These are phyloP conservation scores for Cladophialophora psammophila DNA, from an alignment of 2,329 filamentous ascomycete species.

Conservation along the genomic window DNA sequence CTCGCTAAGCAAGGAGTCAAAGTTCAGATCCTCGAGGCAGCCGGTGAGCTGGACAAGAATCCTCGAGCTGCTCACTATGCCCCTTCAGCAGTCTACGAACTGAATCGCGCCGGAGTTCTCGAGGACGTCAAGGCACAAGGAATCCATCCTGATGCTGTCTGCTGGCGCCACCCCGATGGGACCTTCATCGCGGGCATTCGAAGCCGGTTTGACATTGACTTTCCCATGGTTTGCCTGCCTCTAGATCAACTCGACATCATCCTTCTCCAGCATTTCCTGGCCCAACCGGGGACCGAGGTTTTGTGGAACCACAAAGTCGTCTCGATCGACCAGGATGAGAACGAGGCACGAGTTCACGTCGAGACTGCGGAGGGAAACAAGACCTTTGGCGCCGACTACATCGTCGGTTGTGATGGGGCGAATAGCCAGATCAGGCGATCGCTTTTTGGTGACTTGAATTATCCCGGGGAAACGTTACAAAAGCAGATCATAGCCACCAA, in stretches of 20 bases:
- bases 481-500: slow-evolving; percentile 39
- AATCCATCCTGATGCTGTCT: slow-evolving; percentile 52
- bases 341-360: slow-evolving; percentile 33
- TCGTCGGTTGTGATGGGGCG: slow-evolving; percentile 55
- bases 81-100: slow-evolving; percentile 64
- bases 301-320: slow-evolving; percentile 56
- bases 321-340: slow-evolving; percentile 35
- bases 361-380: slow-evolving; percentile 25
- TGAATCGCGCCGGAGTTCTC: slow-evolving; percentile 66
- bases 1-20: slow-evolving; percentile 45
- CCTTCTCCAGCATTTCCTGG: slow-evolving; percentile 50
- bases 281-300: slow-evolving; percentile 46
- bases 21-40: slow-evolving; percentile 59
- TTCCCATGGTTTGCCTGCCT: slow-evolving; percentile 54
- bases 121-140: slow-evolving; percentile 57
- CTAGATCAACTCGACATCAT: slow-evolving; percentile 54
- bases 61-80: slow-evolving; percentile 70
- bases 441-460: slow-evolving; percentile 35
- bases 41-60: slow-evolving; percentile 62
- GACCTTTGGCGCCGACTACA: slow-evolving; percentile 44
- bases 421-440: slow-evolving; percentile 50
- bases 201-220: slow-evolving; percentile 39
- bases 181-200: slow-evolving; percentile 44
- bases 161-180: slow-evolving; percentile 54
- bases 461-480: slow-evolving; percentile 36